Conservation (phyloP, 148 eudicot genomes). For the Oxyria digyna region DNA sequence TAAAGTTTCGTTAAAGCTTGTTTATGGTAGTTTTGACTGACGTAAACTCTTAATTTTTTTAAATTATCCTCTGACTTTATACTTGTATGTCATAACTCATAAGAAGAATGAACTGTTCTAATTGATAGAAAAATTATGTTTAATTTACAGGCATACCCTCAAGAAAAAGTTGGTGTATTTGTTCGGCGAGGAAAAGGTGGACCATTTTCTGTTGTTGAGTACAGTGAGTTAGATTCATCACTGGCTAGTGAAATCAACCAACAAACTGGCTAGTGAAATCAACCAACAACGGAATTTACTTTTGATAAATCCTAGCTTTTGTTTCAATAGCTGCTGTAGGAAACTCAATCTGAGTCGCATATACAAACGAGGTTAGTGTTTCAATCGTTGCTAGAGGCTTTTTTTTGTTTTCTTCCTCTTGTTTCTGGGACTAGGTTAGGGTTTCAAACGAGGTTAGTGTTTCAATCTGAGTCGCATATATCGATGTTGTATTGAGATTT, state of each 20-base stretch:
- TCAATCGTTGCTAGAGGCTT: too few species aligned
- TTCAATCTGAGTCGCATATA: too few species aligned
- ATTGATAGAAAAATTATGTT: background rate
- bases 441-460: too few species aligned
- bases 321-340: too few species aligned
- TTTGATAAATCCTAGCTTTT: too few species aligned
- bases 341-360: too few species aligned
- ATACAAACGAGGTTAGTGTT: too few species aligned
- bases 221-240: slow-evolving; percentile 81
- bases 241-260: slow-evolving; percentile 81
- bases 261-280: too few species aligned
- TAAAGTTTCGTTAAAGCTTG: background rate
- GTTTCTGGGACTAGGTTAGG: too few species aligned
- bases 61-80: background rate
- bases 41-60: background rate
- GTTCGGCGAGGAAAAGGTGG: slow-evolving; percentile 95
- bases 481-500: too few species aligned
- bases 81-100: background rate
- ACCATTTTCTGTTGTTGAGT: slow-evolving; percentile 88
- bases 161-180: slow-evolving; percentile 97
- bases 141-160: slow-evolving; percentile 75
- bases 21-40: background rate
- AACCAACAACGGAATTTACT: too few species aligned
- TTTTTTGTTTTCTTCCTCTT: too few species aligned
- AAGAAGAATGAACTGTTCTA: background rate